Conservation (phyloP, 257 asterid species). For the Anisodus tanguticus region DNA sequence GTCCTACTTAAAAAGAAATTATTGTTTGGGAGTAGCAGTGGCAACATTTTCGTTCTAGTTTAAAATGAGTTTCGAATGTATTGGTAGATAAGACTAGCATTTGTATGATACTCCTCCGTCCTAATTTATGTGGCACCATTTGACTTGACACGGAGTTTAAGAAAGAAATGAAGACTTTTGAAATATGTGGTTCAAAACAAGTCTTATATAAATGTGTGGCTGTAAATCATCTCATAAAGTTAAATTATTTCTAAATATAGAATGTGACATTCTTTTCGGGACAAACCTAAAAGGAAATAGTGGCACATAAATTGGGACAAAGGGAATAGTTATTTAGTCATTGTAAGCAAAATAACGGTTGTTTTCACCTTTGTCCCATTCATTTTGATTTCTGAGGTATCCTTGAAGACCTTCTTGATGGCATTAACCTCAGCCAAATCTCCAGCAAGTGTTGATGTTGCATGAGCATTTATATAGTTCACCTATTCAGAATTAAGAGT, state of each 20-base stretch:
- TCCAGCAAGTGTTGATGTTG: slow-evolving; percentile 66
- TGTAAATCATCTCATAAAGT: too few relatives aligned
- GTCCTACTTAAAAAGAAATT: not conserved
- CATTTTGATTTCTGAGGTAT: slow-evolving; percentile 65
- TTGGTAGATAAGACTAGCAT: not conserved
- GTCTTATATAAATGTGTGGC: too few relatives aligned
- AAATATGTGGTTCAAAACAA: too few relatives aligned
- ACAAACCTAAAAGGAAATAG: too few relatives aligned
- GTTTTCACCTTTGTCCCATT: slow-evolving; percentile 65
- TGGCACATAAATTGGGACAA: too few relatives aligned
- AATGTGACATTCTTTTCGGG: too few relatives aligned
- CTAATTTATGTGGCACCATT: too few relatives aligned
- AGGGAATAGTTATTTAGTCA: slow-evolving; percentile 3
- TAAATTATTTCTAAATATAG: too few relatives aligned
- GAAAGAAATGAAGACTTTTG: too few relatives aligned
- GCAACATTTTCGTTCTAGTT: not conserved
- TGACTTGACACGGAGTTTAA: too few relatives aligned
- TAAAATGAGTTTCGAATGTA: not conserved
- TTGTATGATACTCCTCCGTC: not conserved
- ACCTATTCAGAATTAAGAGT: slow-evolving; percentile 41
- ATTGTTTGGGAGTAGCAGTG: not conserved
- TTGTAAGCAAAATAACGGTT: not conserved
- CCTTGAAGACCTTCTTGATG: slow-evolving; percentile 65
- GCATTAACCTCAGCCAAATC: slow-evolving; percentile 68
- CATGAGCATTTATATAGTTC: slow-evolving; percentile 70